Conservation (phyloP, 2,329 filamentous ascomycete species). For the Elsinoe fawcettii region DNA sequence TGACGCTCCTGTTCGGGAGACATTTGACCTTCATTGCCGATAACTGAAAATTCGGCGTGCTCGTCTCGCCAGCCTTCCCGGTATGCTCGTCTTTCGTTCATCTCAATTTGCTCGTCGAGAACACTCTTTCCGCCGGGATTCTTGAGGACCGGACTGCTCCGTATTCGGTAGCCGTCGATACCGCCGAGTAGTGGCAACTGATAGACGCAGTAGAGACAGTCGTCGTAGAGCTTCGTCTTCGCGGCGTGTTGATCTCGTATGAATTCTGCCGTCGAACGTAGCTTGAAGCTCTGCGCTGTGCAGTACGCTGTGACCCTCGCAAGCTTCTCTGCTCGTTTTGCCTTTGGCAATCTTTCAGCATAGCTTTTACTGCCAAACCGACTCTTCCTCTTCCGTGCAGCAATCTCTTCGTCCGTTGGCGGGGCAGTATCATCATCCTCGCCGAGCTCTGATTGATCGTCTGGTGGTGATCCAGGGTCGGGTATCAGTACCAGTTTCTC, state of each 20-base stretch:
- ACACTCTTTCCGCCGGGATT: slow-evolving; percentile 89
- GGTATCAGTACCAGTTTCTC: slow-evolving; percentile 95
- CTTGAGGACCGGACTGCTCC: slow-evolving; percentile 85
- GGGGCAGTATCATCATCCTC: slow-evolving; percentile 57
- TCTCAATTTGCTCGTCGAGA: slow-evolving; percentile 89
- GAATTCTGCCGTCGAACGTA: slow-evolving; percentile 81
- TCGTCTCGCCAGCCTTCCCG: slow-evolving; percentile 87
- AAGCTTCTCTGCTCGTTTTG: slow-evolving; percentile 63
- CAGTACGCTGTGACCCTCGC: slow-evolving; percentile 92
- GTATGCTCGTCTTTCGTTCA: slow-evolving; percentile 81
- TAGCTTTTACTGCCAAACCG: slow-evolving; percentile 70
- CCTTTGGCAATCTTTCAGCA: slow-evolving; percentile 85
- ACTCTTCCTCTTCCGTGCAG: slow-evolving; percentile 55
- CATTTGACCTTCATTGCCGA: slow-evolving; percentile 20
- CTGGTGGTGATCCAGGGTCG: slow-evolving; percentile 49
- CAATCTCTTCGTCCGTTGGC: slow-evolving; percentile 59
- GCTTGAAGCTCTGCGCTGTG: slow-evolving; percentile 87
- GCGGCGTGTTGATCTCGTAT: slow-evolving; percentile 80
- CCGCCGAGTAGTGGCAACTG: slow-evolving; percentile 83
- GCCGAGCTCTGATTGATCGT: slow-evolving; percentile 47
- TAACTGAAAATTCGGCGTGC: slow-evolving; percentile 53
- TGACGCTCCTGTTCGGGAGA: slow-evolving; percentile 8
- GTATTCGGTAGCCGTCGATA: slow-evolving; percentile 74
- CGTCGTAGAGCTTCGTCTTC: slow-evolving; percentile 93
- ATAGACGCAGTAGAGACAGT: slow-evolving; percentile 93